Evolutionary conservation across 495 filamentous ascomycete genomes (phyloP).

Genomic region (Annulohypoxylon moriforme): DNA sequence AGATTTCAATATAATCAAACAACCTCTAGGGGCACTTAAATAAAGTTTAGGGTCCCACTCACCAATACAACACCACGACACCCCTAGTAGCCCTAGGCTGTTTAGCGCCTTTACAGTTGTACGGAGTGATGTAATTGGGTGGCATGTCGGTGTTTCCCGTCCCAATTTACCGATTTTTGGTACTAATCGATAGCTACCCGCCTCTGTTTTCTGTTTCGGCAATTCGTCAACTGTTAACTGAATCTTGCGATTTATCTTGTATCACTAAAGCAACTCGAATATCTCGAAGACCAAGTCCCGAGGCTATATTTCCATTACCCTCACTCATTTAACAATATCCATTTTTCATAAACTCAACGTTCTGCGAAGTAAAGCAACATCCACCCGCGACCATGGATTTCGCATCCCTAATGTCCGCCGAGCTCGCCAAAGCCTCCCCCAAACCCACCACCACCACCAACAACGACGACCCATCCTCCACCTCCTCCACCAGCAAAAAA

Average conservation of each 20-base stretch:
- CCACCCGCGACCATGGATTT: conserved; percentile 80
- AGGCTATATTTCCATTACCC: not conserved
- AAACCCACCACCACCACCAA: conserved; percentile 36
- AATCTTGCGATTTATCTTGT: not conserved
- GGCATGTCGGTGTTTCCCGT: conserved; percentile 19
- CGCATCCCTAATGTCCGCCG: conserved; percentile 86
- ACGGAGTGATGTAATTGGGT: conserved; percentile 13
- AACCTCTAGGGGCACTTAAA: conserved; percentile 22
- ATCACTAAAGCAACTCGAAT: not conserved
- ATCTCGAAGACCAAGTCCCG: not conserved
- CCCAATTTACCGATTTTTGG: conserved; percentile 11
- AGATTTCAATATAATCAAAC: conserved; percentile 19
- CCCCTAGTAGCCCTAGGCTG: conserved; percentile 11
- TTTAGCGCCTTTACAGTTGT: conserved; percentile 22
- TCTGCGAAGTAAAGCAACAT: not conserved
- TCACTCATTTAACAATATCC: not conserved
- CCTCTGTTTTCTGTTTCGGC: not conserved
- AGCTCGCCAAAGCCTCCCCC: conserved; percentile 81
- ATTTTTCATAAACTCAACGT: not conserved
- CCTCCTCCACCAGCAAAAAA: conserved; percentile 68
- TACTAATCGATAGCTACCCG: conserved; percentile 1
- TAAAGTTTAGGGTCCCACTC: conserved; percentile 25
- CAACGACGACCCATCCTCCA: conserved; percentile 26
- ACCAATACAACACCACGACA: not conserved
- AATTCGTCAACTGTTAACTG: not conserved